Conservation (phyloP, 2,329 filamentous ascomycete genomes). For the Fusarium succisae region DNA sequence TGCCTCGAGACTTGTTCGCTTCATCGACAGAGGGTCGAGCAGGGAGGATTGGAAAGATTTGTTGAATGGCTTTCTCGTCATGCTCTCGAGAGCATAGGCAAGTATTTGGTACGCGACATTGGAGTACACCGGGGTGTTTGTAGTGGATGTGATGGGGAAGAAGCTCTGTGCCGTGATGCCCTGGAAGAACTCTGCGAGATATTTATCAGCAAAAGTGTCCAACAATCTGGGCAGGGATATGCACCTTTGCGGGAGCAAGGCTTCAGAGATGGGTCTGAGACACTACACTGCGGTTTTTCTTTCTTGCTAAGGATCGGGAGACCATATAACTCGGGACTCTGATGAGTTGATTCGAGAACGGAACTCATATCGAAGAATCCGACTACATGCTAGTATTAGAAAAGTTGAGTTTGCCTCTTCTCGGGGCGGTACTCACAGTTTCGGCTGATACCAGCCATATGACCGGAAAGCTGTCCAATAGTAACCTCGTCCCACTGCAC, state of each 20-base stretch:
- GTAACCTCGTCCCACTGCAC: conserved; percentile 6
- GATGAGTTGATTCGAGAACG: neutral
- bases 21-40: neutral
- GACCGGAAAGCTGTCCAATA: neutral
- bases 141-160: neutral
- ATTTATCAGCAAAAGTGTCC: neutral
- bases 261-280: neutral
- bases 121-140: conserved; percentile 9
- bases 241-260: neutral
- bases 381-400: neutral
- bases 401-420: fast-evolving
- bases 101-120: conserved; percentile 10
- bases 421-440: neutral
- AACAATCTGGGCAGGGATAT: neutral
- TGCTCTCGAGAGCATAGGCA: conserved; percentile 3
- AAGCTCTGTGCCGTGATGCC: neutral
- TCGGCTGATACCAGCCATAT: neutral
- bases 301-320: neutral
- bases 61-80: neutral
- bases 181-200: neutral
- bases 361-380: neutral
- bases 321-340: neutral
- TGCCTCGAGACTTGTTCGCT: neutral
- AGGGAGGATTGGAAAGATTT: neutral
- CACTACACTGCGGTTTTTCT: neutral